These are phyloP conservation scores for Neofusicoccum umdonicola DNA, from an alignment of 2,329 filamentous ascomycete genomes.

Conservation along the genomic window DNA sequence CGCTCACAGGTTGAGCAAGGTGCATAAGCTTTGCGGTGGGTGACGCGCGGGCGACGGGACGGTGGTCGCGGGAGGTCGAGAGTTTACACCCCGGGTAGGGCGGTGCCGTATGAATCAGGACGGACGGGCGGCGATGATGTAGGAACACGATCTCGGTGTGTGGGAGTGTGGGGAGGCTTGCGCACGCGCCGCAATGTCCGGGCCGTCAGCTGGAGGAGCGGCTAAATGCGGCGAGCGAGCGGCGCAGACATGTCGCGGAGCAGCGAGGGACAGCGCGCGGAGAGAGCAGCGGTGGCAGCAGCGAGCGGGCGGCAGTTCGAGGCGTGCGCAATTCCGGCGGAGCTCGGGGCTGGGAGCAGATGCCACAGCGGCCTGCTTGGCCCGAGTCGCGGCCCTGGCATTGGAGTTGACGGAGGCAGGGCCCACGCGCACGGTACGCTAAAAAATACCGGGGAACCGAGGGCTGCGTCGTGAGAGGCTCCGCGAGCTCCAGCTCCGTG, in stretches of 20 bases:
- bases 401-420: neutral
- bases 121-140: slow-evolving; percentile 17
- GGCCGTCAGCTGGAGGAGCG: slow-evolving; percentile 10
- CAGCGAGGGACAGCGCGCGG: neutral
- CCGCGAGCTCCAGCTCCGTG: slow-evolving; percentile 9
- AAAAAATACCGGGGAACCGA: slow-evolving; percentile 3
- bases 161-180: slow-evolving; percentile 13
- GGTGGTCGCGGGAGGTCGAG: slow-evolving; percentile 9
- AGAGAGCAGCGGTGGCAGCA: neutral
- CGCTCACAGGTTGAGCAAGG: neutral
- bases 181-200: slow-evolving; percentile 17
- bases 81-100: neutral
- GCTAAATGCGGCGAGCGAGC: slow-evolving; percentile 14
- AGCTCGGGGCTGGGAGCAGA: slow-evolving; percentile 8
- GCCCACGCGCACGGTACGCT: slow-evolving; percentile 3
- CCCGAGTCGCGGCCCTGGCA: slow-evolving; percentile 11
- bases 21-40: slow-evolving; percentile 11
- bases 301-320: neutral
- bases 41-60: neutral
- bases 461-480: neutral
- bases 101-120: slow-evolving; percentile 2
- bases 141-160: slow-evolving; percentile 12
- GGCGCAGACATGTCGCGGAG: neutral
- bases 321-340: neutral
- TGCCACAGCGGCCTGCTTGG: neutral